Evolutionary conservation across 345 rosid genomes (phyloP), one percentile per base, ranked within the genome.

Genomic region (Salix purpurea): DNA sequence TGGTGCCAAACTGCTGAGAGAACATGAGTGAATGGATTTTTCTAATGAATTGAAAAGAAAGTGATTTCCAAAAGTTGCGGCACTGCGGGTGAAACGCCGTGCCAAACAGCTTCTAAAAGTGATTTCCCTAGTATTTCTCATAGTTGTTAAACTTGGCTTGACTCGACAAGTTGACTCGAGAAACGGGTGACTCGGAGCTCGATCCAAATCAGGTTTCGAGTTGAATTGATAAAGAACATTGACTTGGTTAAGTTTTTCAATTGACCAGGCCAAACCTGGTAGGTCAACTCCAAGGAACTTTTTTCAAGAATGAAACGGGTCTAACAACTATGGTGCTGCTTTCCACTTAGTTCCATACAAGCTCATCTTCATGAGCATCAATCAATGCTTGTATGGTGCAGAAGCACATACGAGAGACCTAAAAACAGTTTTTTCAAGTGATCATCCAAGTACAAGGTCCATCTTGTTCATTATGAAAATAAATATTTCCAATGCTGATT

Each of bases 21-120:
- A 80, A 39, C 77, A 84, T 54, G 80, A 73, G 32, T 75, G 19
- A 39, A 46, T 37, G 39, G 84, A 81, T 81, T 72, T 84, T 70
- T 80, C 80, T 10, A 19, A 54, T 16, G 81, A 75, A 78, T 58
- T 84, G 80, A 80, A 81, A 75, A 67, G 50, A 37, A 84, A 78
- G 60, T 24, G 26, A 24, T 24, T 24, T 24, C 26, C 26, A 24
- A 24, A 24, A 24, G 26, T 24, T 24, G 26, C 26, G 26, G 0
- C 26, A 24, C 26, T 0, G 26, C 26, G 26, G 26, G 26, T 24
- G 26, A 24, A 24, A 24, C 26, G 26, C 26, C 26, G 26, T 24
- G 26, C 26, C 26, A 24, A 24, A 24, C 26, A 24, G 1, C 28
- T 26, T 26, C 28, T 26, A 5, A 50, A 44, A 44, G 16, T 0